These are phyloP conservation scores for Cylindricascospora bacillispora DNA, from an alignment of 1,139 yeast genomes.

Conservation along the genomic window DNA sequence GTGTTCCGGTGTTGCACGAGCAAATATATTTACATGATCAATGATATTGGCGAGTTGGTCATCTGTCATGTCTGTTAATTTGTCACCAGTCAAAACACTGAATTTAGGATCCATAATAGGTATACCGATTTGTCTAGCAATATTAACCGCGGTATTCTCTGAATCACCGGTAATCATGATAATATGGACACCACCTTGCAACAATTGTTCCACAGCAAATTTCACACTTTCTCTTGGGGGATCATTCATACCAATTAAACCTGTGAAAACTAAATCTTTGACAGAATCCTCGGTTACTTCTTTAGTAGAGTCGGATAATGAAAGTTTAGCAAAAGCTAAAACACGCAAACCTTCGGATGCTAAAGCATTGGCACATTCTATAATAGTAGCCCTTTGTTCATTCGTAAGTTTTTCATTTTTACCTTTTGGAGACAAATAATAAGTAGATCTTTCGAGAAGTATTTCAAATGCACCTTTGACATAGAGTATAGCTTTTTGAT, in stretches of 20 bases:
- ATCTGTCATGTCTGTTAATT: slow-evolving; percentile 57
- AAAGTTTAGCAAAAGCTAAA: slow-evolving; percentile 54
- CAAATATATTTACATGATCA: slow-evolving; percentile 78
- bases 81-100: slow-evolving; percentile 74
- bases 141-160: slow-evolving; percentile 81
- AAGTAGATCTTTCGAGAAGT: slow-evolving; percentile 49
- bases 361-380: slow-evolving; percentile 45
- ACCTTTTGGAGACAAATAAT: slow-evolving; percentile 48
- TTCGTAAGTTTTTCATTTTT: slow-evolving; percentile 39
- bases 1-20: slow-evolving; percentile 94
- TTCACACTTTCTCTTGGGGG: slow-evolving; percentile 87
- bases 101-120: slow-evolving; percentile 51
- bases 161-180: slow-evolving; percentile 97
- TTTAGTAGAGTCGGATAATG: slow-evolving; percentile 25
- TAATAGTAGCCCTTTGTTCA: slow-evolving; percentile 34
- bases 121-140: slow-evolving; percentile 88
- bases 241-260: slow-evolving; percentile 88
- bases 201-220: slow-evolving; percentile 53
- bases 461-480: slow-evolving; percentile 87
- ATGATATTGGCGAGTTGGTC: slow-evolving; percentile 61
- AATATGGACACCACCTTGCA: slow-evolving; percentile 89
- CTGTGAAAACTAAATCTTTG: slow-evolving; percentile 57
- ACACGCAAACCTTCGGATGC: slow-evolving; percentile 84
- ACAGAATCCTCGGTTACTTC: slow-evolving; percentile 33
- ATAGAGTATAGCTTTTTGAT: slow-evolving; percentile 45